Conservation (phyloP, 768 basidiomycete species). For the Multifurca ochricompacta region DNA sequence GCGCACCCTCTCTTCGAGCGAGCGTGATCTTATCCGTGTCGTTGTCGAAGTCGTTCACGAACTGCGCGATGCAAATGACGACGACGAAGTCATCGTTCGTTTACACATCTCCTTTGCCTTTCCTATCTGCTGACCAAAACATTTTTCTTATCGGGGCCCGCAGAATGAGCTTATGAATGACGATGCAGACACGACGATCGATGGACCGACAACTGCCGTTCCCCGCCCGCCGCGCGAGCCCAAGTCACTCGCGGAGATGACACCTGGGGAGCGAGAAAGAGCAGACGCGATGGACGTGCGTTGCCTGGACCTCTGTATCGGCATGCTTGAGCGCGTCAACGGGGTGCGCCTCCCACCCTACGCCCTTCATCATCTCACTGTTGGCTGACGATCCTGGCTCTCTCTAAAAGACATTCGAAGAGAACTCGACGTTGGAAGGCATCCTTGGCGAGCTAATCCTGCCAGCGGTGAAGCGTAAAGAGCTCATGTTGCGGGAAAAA, state of each 20-base stretch:
- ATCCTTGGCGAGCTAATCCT: constrained; percentile 75
- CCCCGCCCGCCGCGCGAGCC: constrained; percentile 22
- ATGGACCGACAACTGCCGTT: constrained; percentile 24
- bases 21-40: constrained; percentile 79
- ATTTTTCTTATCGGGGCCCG: too few relatives aligned
- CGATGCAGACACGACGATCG: constrained; percentile 31
- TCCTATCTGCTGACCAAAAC: not conserved
- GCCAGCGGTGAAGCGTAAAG: constrained; percentile 84
- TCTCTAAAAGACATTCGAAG: constrained; percentile 44
- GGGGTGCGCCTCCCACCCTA: constrained; percentile 44
- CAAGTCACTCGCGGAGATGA: constrained; percentile 37
- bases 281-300: constrained; percentile 62
- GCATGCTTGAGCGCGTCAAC: constrained; percentile 81
- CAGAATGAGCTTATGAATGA: constrained; percentile 25
- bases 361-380: not conserved
- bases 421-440: constrained; percentile 65
- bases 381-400: not conserved
- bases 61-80: constrained; percentile 51
- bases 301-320: constrained; percentile 70
- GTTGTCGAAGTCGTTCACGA: constrained; percentile 86
- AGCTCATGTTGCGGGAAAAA: constrained; percentile 70
- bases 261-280: constrained; percentile 50
- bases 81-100: constrained; percentile 27
- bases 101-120: not conserved
- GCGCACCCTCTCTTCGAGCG: constrained; percentile 57